Evolutionary conservation across 768 basidiomycete species (phyloP), one percentile per base, ranked within the genome.

Genomic region (Strobilomyces dryophilus): DNA sequence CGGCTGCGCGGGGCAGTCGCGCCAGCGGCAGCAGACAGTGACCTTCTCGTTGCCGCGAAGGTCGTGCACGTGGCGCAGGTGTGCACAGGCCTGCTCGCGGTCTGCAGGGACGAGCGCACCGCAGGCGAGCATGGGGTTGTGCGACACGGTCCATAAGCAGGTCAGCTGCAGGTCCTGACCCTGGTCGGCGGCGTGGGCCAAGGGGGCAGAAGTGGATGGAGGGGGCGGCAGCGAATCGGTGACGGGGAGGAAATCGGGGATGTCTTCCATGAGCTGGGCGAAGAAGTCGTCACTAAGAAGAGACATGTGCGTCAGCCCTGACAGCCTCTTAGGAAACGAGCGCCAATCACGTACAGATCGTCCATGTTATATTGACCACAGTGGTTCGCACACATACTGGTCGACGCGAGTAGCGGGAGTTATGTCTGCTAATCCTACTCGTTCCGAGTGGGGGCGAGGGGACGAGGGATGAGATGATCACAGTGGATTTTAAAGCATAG

Each of bases 11-110:
- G n/a, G 10, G 35, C 62, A 65, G n/a, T 49, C 43, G 3, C n/a
- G 44, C 62, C 62, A 64, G 9, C 2, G 20, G 32, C 62, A 64
- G 17, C 0, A 1, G 2, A 59, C 48, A 11, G 17, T 17, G 21
- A 47, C 57, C 11, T 49, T 65, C 24, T 65, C 60, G n/a, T 56
- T 55, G 3, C 62, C 62, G 0, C 53, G 57, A 24, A 64, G 12
- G 21, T 51, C 24, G 27, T 64, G 62, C 5, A 8, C 32, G 2
- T 39, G 8, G 4, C 63, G 56, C 8, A 64, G 46, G 29, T 64
- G 62, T 12, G 34, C 9, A 18, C 54, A 51, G 4, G n/a, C 54
- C 0, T 20, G 5, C 35, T 51, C 54, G 2, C 49, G 41, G 11
- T 62, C 57, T 2, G 4, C 2, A 14, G 54, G 17, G 12, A 64